Evolutionary conservation across 371 early-diverging fungal species (phyloP).

Genomic region (Rhizopus arrhizus): DNA sequence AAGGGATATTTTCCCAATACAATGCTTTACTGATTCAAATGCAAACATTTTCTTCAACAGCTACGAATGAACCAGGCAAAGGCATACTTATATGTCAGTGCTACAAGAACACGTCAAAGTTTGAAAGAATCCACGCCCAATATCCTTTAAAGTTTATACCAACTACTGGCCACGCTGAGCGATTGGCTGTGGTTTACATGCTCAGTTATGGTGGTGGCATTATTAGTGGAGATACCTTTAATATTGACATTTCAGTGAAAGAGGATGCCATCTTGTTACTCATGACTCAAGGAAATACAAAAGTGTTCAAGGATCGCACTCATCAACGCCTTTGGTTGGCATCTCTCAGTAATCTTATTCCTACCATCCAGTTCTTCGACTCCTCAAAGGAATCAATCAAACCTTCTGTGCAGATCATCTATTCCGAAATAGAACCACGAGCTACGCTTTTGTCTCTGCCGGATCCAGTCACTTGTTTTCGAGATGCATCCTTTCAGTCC

Average conservation of each 20-base stretch:
- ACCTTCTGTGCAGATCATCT: constrained; percentile 52
- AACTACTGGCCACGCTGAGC: constrained; percentile 41
- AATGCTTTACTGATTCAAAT: constrained; percentile 3
- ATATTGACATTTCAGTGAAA: constrained; percentile 51
- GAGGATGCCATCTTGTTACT: constrained; percentile 58
- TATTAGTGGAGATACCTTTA: constrained; percentile 69
- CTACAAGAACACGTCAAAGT: constrained; percentile 32
- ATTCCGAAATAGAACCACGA: constrained; percentile 31
- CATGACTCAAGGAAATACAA: constrained; percentile 80
- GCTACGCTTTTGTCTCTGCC: constrained; percentile 66
- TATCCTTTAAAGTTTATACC: constrained; percentile 56
- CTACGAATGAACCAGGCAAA: constrained; percentile 37
- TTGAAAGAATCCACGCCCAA: constrained; percentile 50
- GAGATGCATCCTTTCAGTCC: constrained; percentile 64
- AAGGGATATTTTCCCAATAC: background rate
- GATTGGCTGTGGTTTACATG: constrained; percentile 54
- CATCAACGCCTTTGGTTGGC: constrained; percentile 33
- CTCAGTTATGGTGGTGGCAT: constrained; percentile 81
- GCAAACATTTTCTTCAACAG: constrained; percentile 26
- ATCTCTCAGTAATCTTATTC: constrained; percentile 13
- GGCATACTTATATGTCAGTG: constrained; percentile 43
- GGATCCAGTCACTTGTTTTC: constrained; percentile 78
- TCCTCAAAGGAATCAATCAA: constrained; percentile 4
- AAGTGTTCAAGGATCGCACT: constrained; percentile 61
- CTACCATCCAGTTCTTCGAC: constrained; percentile 19